Evolutionary conservation across 805 yeast genomes (phyloP).

Genomic region (Metschnikowia sp.): DNA sequence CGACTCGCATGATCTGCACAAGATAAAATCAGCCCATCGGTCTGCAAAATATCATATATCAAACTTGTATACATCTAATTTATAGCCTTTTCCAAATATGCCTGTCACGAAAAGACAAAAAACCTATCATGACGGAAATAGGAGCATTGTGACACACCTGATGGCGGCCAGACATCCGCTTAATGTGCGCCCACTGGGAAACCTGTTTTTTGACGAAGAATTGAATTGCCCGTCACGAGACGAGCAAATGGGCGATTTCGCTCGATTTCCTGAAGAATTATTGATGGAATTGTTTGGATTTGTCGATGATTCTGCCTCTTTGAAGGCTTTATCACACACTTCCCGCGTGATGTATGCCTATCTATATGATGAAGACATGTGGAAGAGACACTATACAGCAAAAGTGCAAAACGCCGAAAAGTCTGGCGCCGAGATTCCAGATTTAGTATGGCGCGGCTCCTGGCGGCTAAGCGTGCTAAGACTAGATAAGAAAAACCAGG

Average conservation of each 20-base stretch:
- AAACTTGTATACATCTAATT: too few species aligned
- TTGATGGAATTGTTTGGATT: conserved; percentile 50
- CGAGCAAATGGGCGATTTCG: conserved; percentile 52
- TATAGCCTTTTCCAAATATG: not conserved
- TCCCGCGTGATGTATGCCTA: conserved; percentile 73
- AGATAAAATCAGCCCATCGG: too few species aligned
- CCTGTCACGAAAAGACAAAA: conserved; percentile 5
- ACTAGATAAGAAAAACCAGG: conserved; percentile 30
- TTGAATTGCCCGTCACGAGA: conserved; percentile 15
- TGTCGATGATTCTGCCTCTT: conserved; percentile 45
- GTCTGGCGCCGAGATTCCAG: conserved; percentile 10
- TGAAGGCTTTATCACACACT: conserved; percentile 51
- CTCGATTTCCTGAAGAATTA: conserved; percentile 59
- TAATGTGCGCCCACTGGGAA: conserved; percentile 20
- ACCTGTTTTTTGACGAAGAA: conserved; percentile 9
- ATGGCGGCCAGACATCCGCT: conserved; percentile 15
- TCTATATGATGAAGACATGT: conserved; percentile 71
- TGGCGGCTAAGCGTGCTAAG: conserved; percentile 68
- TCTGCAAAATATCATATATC: too few species aligned
- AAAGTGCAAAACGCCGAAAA: conserved; percentile 10
- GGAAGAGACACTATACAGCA: conserved; percentile 59
- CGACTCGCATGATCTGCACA: too few species aligned
- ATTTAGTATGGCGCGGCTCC: conserved; percentile 63
- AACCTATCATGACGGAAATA: conserved; percentile 2
- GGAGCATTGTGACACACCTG: conserved; percentile 7